phyloP scores from a whole-genome alignment of 2,329 filamentous ascomycete genomes.

The Coniochaeta hoffmannii region DNA sequence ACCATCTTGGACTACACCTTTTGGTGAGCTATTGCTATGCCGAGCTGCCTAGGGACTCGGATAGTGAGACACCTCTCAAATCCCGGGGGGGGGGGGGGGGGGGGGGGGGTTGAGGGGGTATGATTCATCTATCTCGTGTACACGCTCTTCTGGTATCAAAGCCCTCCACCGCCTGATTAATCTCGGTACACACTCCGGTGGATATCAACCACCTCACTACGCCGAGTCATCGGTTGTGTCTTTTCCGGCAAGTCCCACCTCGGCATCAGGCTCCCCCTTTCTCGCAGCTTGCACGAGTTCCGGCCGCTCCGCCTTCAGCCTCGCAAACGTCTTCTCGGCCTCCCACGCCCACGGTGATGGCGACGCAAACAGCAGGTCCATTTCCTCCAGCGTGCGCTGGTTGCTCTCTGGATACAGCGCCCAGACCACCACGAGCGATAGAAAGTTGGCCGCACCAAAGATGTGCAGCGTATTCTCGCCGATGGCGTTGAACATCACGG shows the following conservation, averaged over 20 bases:
- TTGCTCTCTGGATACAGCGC: slow-evolving; percentile 68
- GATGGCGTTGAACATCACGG: slow-evolving; percentile 54
- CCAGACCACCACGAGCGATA: slow-evolving; percentile 64
- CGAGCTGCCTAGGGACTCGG: too few species aligned
- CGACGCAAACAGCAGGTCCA: slow-evolving; percentile 61
- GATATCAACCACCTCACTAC: neutral
- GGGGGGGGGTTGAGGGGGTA: too few species aligned
- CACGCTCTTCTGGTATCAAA: too few species aligned
- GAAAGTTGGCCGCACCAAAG: slow-evolving; percentile 59
- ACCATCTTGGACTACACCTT: too few species aligned
- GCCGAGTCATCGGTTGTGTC: neutral
- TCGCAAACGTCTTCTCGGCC: slow-evolving; percentile 13
- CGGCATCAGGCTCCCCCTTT: neutral
- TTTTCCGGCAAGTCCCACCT: neutral
- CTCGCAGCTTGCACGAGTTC: slow-evolving; percentile 8
- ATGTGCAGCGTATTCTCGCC: slow-evolving; percentile 67
- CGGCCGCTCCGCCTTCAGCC: slow-evolving; percentile 13
- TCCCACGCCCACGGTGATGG: neutral
- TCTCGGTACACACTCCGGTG: too few species aligned
- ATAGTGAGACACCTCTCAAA: too few species aligned
- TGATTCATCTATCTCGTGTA: too few species aligned
- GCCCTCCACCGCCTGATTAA: too few species aligned
- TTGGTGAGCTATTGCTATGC: too few species aligned
- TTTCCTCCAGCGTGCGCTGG: slow-evolving; percentile 67
- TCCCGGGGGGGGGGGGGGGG: too few species aligned